Percentiles rank a stretch among this genome's conserved stretches.
These are phyloP conservation scores for Puccinia horiana DNA, from an alignment of 1,284 basidiomycete genomes.

Conservation along the genomic window DNA sequence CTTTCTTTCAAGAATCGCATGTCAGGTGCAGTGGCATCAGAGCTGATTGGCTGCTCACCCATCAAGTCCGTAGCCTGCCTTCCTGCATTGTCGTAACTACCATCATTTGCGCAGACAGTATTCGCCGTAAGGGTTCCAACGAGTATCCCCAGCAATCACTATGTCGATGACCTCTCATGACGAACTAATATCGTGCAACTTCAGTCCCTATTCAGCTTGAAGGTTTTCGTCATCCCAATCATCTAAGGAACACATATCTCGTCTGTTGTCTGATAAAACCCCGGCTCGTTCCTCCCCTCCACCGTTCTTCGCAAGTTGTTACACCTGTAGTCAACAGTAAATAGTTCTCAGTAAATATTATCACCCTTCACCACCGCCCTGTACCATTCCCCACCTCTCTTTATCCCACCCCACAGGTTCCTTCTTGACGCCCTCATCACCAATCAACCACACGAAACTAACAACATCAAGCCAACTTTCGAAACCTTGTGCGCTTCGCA, in stretches of 20 bases:
- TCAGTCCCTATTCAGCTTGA: background rate
- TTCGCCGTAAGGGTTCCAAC: conserved; percentile 9
- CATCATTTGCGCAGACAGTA: background rate
- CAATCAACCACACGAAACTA: no score
- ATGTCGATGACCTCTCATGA: conserved; percentile 9
- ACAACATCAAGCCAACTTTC: background rate
- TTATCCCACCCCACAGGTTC: background rate
- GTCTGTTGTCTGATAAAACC: background rate
- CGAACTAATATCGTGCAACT: background rate
- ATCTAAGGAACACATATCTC: background rate
- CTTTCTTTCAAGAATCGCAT: no score
- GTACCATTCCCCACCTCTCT: background rate
- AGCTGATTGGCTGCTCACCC: background rate
- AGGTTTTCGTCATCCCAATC: background rate
- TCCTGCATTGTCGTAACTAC: conserved; percentile 19
- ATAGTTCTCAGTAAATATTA: conserved; percentile 11
- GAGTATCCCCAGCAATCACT: conserved; percentile 8
- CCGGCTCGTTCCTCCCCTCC: background rate
- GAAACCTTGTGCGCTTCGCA: background rate
- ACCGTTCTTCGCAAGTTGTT: background rate
- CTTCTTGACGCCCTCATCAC: background rate
- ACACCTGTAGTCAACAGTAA: background rate
- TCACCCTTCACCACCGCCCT: background rate
- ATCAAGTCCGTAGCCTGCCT: background rate
- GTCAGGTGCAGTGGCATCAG: background rate